Evolutionary conservation across 1,284 basidiomycete species (phyloP), one percentile per base, ranked within the genome.

Genomic region (Tremellales sp.): DNA sequence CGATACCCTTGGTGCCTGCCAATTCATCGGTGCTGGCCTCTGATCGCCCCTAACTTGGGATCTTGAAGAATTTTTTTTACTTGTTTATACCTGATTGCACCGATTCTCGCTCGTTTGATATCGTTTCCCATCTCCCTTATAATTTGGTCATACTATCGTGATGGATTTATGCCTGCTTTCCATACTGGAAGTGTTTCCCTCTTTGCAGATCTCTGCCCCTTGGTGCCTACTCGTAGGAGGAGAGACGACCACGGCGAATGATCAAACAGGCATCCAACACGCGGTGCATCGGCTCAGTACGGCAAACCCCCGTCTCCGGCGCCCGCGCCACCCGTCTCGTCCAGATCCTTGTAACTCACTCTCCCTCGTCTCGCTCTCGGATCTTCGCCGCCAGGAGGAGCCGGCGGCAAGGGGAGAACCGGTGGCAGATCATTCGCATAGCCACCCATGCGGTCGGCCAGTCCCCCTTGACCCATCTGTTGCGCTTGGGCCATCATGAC

Each of bases 311-410:
- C 68, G 46, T 61, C 68, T n/a, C n/a, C n/a, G n/a, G n/a, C n/a
- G 3, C 59, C 66, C 4, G 57, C 63, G 3, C 60, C 58, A 8
- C 59, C 60, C 9, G 59, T 56, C 48, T 66, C 66, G 48, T 72
- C 70, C 39, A 72, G 53, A 51, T 72, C 70, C 50, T 60, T 57
- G 49, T 72, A 72, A 46, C 63, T 67, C 3, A 72, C 60, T 35
- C 65, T 60, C 5, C 69, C 69, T 44, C 58, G 59, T 41, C 56
- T 60, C 1, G 70, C 70, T 36, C 70, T 60, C 1, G 70, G 70
- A 55, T 72, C 70, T 48, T 71, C 69, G 1, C 55, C 59, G 1
- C 68, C 66, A 4, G 59, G 53, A 24, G 64, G 60, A 3, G 61
- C 45, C 43, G 61, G 45, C 5, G 62, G 60, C 22, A 58, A 50